These are phyloP conservation scores for Akebia trifoliata DNA, from an alignment of 164 flowering plant species.

Conservation along the genomic window DNA sequence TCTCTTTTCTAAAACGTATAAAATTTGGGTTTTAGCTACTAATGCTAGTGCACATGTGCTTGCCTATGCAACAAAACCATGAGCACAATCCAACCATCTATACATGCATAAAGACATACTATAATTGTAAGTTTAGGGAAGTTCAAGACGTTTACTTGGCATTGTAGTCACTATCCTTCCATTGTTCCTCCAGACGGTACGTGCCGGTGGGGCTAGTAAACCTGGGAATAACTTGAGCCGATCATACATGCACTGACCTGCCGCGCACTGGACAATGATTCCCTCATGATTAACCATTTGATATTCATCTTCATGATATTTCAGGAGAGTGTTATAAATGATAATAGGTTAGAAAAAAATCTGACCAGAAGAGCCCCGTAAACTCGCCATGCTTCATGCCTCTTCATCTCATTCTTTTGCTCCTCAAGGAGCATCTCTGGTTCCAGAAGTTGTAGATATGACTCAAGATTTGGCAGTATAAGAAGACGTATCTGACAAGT, in stretches of 20 bases:
- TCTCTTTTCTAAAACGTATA: too few species aligned
- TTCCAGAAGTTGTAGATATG: constrained; percentile 69
- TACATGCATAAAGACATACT: background rate
- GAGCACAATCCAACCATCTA: too few species aligned
- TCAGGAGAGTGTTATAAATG: background rate
- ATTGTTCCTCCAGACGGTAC: constrained; percentile 42
- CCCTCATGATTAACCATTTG: constrained; percentile 13
- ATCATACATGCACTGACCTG: constrained; percentile 71
- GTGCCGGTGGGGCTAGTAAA: constrained; percentile 47
- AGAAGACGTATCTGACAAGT: constrained; percentile 59
- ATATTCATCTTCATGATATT: background rate
- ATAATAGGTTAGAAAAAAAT: background rate
- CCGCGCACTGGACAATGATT: constrained; percentile 55
- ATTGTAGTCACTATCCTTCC: constrained; percentile 32
- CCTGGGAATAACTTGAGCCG: constrained; percentile 54
- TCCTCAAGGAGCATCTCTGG: constrained; percentile 78
- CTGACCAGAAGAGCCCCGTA: constrained; percentile 87
- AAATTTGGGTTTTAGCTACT: too few species aligned
- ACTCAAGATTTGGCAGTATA: constrained; percentile 88
- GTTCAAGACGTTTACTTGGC: constrained; percentile 40
- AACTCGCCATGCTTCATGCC: constrained; percentile 93
- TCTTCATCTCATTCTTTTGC: constrained; percentile 78
- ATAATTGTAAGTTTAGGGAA: background rate
- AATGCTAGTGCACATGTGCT: too few species aligned
- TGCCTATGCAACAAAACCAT: too few species aligned